Conservation (phyloP, 1,284 basidiomycete genomes). For the Trichosporon sp. region DNA sequence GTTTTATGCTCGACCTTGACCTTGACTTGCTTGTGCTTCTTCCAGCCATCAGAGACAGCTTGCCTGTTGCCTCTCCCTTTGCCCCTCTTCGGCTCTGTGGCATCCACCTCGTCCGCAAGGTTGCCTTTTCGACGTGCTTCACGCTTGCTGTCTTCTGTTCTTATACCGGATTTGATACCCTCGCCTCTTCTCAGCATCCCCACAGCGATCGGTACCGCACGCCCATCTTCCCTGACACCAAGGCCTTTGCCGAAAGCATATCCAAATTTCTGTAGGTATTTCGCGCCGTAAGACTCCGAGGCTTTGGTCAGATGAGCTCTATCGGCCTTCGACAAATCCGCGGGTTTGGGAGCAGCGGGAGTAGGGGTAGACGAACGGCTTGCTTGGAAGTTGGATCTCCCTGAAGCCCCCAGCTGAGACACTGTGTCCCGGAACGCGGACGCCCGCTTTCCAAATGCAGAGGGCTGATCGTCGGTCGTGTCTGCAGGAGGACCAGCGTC, state of each 20-base stretch:
- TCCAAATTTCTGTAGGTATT: slow-evolving; percentile 88
- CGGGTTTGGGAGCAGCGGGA: slow-evolving; percentile 40
- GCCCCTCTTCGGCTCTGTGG: slow-evolving; percentile 3
- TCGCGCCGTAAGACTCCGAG: slow-evolving; percentile 68
- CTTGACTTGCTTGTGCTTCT: slow-evolving; percentile 72
- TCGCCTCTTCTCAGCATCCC: slow-evolving; percentile 61
- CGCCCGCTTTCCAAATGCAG: slow-evolving; percentile 27
- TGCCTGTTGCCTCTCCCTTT: neutral
- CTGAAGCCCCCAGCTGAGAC: neutral
- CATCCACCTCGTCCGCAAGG: slow-evolving; percentile 54
- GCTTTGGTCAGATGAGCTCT: slow-evolving; percentile 72
- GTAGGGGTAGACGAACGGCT: slow-evolving; percentile 14
- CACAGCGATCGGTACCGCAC: slow-evolving; percentile 78
- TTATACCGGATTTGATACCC: slow-evolving; percentile 83
- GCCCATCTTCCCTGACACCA: slow-evolving; percentile 71
- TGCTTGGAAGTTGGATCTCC: slow-evolving; percentile 7
- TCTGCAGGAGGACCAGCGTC: no score
- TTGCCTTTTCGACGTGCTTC: slow-evolving; percentile 65
- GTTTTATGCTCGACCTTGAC: slow-evolving; percentile 84
- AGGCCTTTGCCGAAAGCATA: slow-evolving; percentile 81
- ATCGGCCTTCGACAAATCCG: slow-evolving; percentile 60
- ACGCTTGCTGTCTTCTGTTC: slow-evolving; percentile 76
- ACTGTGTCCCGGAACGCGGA: slow-evolving; percentile 23
- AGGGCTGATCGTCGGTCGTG: slow-evolving; percentile 9
- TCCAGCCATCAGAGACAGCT: slow-evolving; percentile 34